A percentile compares a stretch with the other conserved stretches of the same genome.
Evolutionary conservation across 345 rosid species (phyloP).

Genomic region (Murraya koenigii): DNA sequence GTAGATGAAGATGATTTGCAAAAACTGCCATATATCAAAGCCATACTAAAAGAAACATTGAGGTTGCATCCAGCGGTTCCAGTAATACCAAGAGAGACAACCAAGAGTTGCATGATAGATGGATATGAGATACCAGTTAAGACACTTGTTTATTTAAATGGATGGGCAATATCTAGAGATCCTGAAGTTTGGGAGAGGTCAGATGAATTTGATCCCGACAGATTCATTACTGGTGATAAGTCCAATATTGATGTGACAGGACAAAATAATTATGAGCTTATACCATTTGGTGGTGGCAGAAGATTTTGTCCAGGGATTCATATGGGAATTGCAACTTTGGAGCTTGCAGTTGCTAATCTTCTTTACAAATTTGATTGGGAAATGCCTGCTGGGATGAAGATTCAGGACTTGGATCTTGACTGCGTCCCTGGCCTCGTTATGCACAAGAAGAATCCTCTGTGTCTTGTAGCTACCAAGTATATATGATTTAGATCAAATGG

Average conservation of each 20-base stretch:
- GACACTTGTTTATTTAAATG: neutral
- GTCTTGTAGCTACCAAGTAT: slow-evolving; percentile 1
- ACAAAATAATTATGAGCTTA: slow-evolving; percentile 16
- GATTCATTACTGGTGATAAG: neutral
- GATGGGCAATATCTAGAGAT: slow-evolving; percentile 40
- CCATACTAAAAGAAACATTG: slow-evolving; percentile 42
- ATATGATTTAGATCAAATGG: too few relatives aligned
- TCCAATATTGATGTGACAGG: slow-evolving; percentile 17
- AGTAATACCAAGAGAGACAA: slow-evolving; percentile 17
- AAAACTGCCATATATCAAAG: slow-evolving; percentile 31
- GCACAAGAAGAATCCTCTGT: slow-evolving; percentile 23
- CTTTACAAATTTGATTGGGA: slow-evolving; percentile 24
- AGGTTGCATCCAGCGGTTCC: slow-evolving; percentile 10
- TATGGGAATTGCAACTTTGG: neutral
- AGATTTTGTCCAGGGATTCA: slow-evolving; percentile 28
- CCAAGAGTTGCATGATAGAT: neutral
- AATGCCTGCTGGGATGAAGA: slow-evolving; percentile 10
- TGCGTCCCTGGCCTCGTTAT: slow-evolving; percentile 7
- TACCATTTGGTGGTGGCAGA: slow-evolving; percentile 33
- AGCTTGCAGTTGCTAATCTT: slow-evolving; percentile 28
- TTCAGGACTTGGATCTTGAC: slow-evolving; percentile 13
- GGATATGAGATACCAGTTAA: neutral
- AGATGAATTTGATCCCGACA: neutral
- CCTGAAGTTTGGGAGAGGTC: neutral
- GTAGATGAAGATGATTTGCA: slow-evolving; percentile 32